Percentiles rank a stretch among this genome's conserved stretches.
These are phyloP conservation scores for Ustilago sp. DNA, from an alignment of 1,284 basidiomycete species.

Conservation along the genomic window DNA sequence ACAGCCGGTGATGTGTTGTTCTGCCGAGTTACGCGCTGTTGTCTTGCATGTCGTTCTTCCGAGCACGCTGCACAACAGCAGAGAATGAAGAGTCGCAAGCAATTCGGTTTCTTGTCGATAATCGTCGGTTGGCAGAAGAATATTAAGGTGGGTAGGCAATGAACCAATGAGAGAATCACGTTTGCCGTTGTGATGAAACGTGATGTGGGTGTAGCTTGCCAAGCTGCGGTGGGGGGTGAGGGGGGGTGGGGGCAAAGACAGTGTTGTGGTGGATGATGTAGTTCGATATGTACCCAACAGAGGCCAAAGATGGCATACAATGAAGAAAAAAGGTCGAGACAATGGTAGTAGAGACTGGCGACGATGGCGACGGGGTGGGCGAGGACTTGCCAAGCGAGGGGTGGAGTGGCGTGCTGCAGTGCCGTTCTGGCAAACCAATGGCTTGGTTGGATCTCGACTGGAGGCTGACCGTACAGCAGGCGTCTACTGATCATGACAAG, in stretches of 20 bases:
- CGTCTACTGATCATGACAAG: not conserved
- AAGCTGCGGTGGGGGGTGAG: not conserved
- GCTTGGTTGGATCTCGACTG: not conserved
- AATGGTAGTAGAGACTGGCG: not conserved
- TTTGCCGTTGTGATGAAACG: not conserved
- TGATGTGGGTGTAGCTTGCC: slow-evolving; percentile 1
- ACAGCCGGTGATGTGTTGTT: slow-evolving; percentile 9
- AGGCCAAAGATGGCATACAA: not conserved
- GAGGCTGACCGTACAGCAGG: not conserved
- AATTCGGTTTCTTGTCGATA: not conserved
- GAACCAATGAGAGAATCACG: not conserved
- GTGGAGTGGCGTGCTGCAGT: not conserved
- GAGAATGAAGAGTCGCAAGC: slow-evolving; percentile 1
- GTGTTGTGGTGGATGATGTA: not conserved
- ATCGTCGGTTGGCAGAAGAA: slow-evolving; percentile 8
- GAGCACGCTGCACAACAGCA: not conserved
- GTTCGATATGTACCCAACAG: not conserved
- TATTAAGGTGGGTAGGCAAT: not conserved
- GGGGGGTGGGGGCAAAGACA: not conserved
- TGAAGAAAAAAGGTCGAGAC: not conserved
- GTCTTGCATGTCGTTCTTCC: slow-evolving; percentile 1
- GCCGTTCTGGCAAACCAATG: not conserved
- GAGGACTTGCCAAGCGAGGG: slow-evolving; percentile 2
- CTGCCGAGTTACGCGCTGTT: not conserved
- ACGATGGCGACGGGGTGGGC: not conserved